These are phyloP conservation scores for Boletus nobilissimus DNA, from an alignment of 1,284 basidiomycete genomes.

Conservation along the genomic window DNA sequence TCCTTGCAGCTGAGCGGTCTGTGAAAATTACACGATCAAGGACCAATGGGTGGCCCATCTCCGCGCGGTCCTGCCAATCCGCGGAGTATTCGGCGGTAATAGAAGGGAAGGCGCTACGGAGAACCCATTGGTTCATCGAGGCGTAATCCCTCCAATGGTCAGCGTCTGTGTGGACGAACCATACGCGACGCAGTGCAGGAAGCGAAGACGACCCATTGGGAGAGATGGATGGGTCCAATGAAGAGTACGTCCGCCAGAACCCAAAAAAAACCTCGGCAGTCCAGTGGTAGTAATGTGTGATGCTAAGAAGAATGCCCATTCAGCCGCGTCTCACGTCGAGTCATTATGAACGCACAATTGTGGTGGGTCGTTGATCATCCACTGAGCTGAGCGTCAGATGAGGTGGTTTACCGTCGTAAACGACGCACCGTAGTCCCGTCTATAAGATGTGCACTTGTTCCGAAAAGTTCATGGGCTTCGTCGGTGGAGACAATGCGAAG, in stretches of 20 bases:
- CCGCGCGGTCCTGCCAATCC: slow-evolving; percentile 83
- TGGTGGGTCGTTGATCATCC: slow-evolving; percentile 82
- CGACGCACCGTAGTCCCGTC: slow-evolving; percentile 70
- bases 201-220: slow-evolving; percentile 72
- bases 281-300: slow-evolving; percentile 87
- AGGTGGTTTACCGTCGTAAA: not conserved
- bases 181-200: slow-evolving; percentile 75
- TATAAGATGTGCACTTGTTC: slow-evolving; percentile 65
- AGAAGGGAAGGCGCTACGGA: slow-evolving; percentile 80
- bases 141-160: slow-evolving; percentile 90
- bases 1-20: slow-evolving; percentile 85
- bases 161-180: slow-evolving; percentile 78
- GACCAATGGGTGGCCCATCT: slow-evolving; percentile 76
- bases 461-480: slow-evolving; percentile 77
- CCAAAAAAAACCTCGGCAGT: slow-evolving; percentile 91
- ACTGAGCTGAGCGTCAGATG: slow-evolving; percentile 53
- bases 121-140: slow-evolving; percentile 82
- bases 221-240: slow-evolving; percentile 75
- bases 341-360: slow-evolving; percentile 71
- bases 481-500: slow-evolving; percentile 78
- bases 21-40: slow-evolving; percentile 85
- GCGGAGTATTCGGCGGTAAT: slow-evolving; percentile 77
- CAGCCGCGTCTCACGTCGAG: slow-evolving; percentile 9
- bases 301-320: slow-evolving; percentile 51
- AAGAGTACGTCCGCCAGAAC: slow-evolving; percentile 88